A percentile compares a stretch with the other conserved stretches of the same genome.
Conservation (phyloP, 1,284 basidiomycete species). For the Wolfiporia cocos region DNA sequence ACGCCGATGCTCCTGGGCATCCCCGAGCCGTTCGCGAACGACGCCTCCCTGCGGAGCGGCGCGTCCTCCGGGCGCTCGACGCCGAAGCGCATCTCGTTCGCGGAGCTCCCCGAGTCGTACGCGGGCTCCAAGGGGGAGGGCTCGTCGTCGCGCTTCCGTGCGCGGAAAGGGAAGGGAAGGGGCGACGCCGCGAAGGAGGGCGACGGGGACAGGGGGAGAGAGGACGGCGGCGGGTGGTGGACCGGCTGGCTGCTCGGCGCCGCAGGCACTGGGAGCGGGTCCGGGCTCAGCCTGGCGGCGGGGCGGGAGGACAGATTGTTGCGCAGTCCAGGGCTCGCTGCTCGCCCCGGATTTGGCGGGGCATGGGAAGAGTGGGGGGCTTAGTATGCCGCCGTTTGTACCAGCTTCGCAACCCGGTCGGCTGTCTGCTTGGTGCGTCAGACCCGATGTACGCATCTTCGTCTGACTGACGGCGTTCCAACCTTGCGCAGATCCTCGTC, state of each 20-base stretch:
- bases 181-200: slow-evolving; percentile 20
- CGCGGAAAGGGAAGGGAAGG: slow-evolving; percentile 16
- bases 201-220: slow-evolving; percentile 17
- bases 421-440: no score
- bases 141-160: slow-evolving; percentile 17
- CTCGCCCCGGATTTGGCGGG: no score
- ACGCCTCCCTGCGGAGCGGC: slow-evolving; percentile 11
- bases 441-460: no score
- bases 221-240: slow-evolving; percentile 39
- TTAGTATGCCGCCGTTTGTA: no score
- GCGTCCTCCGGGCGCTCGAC: slow-evolving; percentile 39
- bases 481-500: no score
- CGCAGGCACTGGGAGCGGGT: slow-evolving; percentile 13
- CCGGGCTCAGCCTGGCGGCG: slow-evolving; percentile 11
- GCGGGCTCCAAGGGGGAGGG: slow-evolving; percentile 25
- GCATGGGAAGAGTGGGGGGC: no score
- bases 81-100: slow-evolving; percentile 74
- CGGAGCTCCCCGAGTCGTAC: slow-evolving; percentile 63
- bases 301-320: slow-evolving; percentile 18
- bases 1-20: slow-evolving; percentile 25
- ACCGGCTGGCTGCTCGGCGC: slow-evolving; percentile 37
- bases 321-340: no score
- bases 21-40: slow-evolving; percentile 21
- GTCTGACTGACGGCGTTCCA: no score
- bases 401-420: no score